A percentile compares a stretch with the other conserved stretches of the same genome.
phyloP scores from a whole-genome alignment of 2,329 filamentous ascomycete genomes.

The Aspergillus felis region DNA sequence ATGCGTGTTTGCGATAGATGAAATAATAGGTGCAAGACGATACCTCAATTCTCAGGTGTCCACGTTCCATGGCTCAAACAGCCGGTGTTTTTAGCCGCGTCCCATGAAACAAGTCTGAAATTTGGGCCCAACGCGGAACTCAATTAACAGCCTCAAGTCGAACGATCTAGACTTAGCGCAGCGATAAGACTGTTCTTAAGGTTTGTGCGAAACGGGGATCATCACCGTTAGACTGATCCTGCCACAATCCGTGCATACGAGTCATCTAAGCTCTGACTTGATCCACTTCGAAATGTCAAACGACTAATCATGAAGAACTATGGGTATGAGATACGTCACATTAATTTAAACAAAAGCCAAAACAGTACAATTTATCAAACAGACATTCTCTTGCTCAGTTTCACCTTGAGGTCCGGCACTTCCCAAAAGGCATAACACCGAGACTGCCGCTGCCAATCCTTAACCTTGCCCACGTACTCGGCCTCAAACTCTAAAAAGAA shows the following conservation, averaged over 20 bases:
- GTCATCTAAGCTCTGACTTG: no score
- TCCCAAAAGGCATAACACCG: slow-evolving; percentile 27
- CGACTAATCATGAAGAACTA: neutral
- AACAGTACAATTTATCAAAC: neutral
- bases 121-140: neutral
- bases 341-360: no score
- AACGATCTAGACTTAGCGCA: neutral
- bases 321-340: no score
- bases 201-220: neutral
- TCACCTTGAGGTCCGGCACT: slow-evolving; percentile 19
- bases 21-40: neutral
- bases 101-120: neutral
- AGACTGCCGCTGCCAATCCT: slow-evolving; percentile 21
- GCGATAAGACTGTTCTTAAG: neutral
- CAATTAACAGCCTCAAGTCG: neutral
- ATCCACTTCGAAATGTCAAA: neutral
- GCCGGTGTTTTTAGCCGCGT: neutral
- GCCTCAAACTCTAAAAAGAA: slow-evolving; percentile 25
- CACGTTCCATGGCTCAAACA: neutral
- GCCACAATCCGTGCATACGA: no score
- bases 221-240: no score
- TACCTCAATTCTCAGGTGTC: neutral
- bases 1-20: neutral
- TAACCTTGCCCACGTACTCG: slow-evolving; percentile 18
- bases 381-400: slow-evolving; percentile 1